Conservation (phyloP, 2,329 filamentous ascomycete species). For the Fusarium mundagurra region DNA sequence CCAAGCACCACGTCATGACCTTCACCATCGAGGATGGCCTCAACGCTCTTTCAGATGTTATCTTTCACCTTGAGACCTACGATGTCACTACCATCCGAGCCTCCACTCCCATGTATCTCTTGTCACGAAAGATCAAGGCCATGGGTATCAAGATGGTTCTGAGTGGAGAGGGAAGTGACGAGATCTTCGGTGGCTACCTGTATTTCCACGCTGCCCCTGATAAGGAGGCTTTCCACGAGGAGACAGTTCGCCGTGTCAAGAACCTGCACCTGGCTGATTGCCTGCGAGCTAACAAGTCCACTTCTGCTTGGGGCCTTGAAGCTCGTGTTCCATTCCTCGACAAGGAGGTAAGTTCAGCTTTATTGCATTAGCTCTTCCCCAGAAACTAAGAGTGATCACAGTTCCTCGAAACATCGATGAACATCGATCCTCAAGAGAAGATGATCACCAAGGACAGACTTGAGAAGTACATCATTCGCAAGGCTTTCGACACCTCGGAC, state of each 20-base stretch:
- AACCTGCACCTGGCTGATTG: constrained; percentile 97
- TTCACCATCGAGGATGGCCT: constrained; percentile 98
- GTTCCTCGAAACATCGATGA: constrained; percentile 94
- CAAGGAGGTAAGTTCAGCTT: constrained; percentile 72
- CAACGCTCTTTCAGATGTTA: constrained; percentile 96
- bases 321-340: constrained; percentile 98
- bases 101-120: constrained; percentile 97
- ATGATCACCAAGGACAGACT: constrained; percentile 91
- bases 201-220: constrained; percentile 97
- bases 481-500: constrained; percentile 94
- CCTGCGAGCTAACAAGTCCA: constrained; percentile 98
- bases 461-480: constrained; percentile 98
- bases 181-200: constrained; percentile 98
- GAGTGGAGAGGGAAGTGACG: constrained; percentile 94
- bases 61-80: constrained; percentile 97
- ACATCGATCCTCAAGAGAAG: constrained; percentile 93
- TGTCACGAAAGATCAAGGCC: constrained; percentile 98
- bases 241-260: constrained; percentile 94
- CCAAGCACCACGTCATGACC: constrained; percentile 97
- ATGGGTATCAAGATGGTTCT: constrained; percentile 99
- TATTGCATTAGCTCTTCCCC: neutral
- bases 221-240: constrained; percentile 92
- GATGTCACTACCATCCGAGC: constrained; percentile 98
- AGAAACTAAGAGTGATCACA: constrained; percentile 48
- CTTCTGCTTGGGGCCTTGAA: constrained; percentile 96